A percentile compares a stretch with the other conserved stretches of the same genome.
Conservation (phyloP, 2,329 filamentous ascomycete genomes). For the Ophiocordyceps unilateralis region DNA sequence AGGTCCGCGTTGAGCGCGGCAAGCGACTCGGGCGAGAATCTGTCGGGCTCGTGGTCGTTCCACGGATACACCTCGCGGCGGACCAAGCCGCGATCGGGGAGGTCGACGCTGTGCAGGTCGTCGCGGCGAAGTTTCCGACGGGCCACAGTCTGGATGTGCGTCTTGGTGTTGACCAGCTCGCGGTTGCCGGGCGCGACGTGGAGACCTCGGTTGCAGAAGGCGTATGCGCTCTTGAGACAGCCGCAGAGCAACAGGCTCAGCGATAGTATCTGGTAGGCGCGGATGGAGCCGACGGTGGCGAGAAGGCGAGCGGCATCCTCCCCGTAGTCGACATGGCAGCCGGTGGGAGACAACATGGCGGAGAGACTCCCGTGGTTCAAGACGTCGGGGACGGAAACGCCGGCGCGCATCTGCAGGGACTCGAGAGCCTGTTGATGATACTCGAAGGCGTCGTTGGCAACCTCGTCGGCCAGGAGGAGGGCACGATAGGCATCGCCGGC, state of each 20-base stretch:
- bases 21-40: conserved; percentile 52
- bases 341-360: conserved; percentile 15
- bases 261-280: conserved; percentile 41
- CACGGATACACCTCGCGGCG: conserved; percentile 55
- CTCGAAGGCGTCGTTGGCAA: conserved; percentile 62
- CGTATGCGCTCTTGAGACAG: conserved; percentile 49
- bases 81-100: conserved; percentile 54
- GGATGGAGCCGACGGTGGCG: conserved; percentile 31
- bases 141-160: conserved; percentile 35
- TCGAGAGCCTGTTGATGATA: conserved; percentile 54
- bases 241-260: conserved; percentile 44
- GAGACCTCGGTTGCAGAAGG: conserved; percentile 47
- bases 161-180: conserved; percentile 35
- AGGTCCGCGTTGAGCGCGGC: conserved; percentile 55
- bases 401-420: conserved; percentile 21
- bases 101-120: conserved; percentile 31
- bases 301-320: conserved; percentile 21
- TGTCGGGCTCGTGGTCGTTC: conserved; percentile 52
- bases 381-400: conserved; percentile 23
- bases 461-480: conserved; percentile 70
- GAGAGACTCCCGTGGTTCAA: conserved; percentile 26
- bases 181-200: conserved; percentile 34
- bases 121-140: conserved; percentile 27
- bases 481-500: conserved; percentile 82
- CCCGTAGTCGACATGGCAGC: conserved; percentile 12